Evolutionary conservation across 2,329 filamentous ascomycete species (phyloP), one percentile per base, ranked within the genome.

Genomic region (Colletotrichum salicis): DNA sequence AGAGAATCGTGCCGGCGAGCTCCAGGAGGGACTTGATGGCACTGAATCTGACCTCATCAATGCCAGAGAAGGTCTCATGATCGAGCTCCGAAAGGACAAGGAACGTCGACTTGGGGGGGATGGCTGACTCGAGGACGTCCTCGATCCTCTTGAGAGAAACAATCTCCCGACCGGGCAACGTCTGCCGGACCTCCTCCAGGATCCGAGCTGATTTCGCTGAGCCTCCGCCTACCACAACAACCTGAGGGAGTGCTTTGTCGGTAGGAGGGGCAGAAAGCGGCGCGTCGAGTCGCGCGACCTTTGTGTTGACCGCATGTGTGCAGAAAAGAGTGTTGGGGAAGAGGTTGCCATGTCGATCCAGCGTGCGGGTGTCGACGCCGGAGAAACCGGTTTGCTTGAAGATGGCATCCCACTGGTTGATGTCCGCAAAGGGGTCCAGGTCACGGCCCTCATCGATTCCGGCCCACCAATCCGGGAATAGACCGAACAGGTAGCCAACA

Each of bases 391-490:
- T 75, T 1, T 48, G 60, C 24, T 72, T 73, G 3, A 82, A 69
- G 7, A 80, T 76, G 0, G 29, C 15, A 7, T 77, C 71, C 81
- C 80, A 82, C 12, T 72, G 22, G 0, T 77, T 70, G 73, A 48
- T 11, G 7, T 24, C 52, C 11, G 80, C 69, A 24, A 52, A 74
- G 77, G 12, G 81, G 79, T 63, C 64, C 0, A 64, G 63, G 3
- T 52, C 12, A 4, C 76, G 71, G 3, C 74, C 76, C 7, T 79
- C 78, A 1, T 76, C 69, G 1, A 59, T 45, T 15, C 77, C 77
- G 4, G 77, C 59, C 76, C 77, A 80, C 78, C 79, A 81, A 15
- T 78, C 79, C 0, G 75, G 68, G 2, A 82, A 77, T 70, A n/a
- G 67, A 62, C 80, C 64, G 15, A 70, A 67, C n/a, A 60, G 37